Percentiles rank a stretch among this genome's conserved stretches.
Evolutionary conservation across 495 filamentous ascomycete species (phyloP).

Genomic region (Acidomyces sp.): DNA sequence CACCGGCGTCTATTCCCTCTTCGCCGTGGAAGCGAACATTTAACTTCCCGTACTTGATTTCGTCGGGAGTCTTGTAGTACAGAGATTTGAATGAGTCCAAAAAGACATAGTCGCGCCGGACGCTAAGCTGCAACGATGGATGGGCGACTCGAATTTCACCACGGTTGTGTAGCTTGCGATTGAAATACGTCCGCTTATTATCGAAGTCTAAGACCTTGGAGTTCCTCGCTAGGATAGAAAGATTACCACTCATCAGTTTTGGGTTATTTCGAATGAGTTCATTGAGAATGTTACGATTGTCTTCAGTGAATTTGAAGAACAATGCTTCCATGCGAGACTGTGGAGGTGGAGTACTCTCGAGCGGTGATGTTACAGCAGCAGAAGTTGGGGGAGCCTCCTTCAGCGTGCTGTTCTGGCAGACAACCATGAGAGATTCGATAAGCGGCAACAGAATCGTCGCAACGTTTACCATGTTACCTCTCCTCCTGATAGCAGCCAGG

Average conservation of each 20-base stretch:
- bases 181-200: conserved; percentile 99
- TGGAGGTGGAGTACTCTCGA: conserved; percentile 40
- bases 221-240: conserved; percentile 91
- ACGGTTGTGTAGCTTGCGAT: conserved; percentile 73
- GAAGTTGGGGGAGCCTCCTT: conserved; percentile 42
- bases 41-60: conserved; percentile 96
- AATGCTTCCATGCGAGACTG: conserved; percentile 74
- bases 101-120: conserved; percentile 93
- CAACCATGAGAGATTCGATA: conserved; percentile 95
- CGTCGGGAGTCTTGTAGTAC: conserved; percentile 85
- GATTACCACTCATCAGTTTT: conserved; percentile 95
- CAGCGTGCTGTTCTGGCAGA: conserved; percentile 88
- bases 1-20: conserved; percentile 94
- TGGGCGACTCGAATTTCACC: conserved; percentile 51
- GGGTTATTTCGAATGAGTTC: conserved; percentile 94
- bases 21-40: conserved; percentile 96
- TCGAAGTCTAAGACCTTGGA: conserved; percentile 98
- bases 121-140: conserved; percentile 70
- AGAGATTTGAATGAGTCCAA: conserved; percentile 93
- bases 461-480: conserved; percentile 90
- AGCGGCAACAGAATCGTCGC: conserved; percentile 87
- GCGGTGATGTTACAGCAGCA: conserved; percentile 47
- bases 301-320: conserved; percentile 97
- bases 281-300: conserved; percentile 95
- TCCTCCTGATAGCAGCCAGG: conserved; percentile 70